These are phyloP conservation scores for Magnaporthiopsis rhizophila DNA, from an alignment of 2,329 filamentous ascomycete genomes.

Conservation along the genomic window DNA sequence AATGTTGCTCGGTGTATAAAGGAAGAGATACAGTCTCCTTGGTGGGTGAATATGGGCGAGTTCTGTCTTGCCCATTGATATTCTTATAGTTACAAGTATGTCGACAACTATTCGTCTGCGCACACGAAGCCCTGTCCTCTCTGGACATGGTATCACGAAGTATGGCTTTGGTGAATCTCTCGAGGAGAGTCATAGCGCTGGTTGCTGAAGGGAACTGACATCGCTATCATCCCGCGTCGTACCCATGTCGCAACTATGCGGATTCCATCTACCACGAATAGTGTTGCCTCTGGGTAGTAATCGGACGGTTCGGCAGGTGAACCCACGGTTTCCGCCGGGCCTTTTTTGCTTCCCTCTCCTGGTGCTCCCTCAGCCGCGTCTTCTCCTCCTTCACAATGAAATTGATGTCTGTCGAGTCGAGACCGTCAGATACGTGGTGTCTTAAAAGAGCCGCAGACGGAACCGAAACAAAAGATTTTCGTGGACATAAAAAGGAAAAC, in stretches of 20 bases:
- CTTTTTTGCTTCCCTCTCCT: conserved; percentile 71
- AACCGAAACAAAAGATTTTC: neutral
- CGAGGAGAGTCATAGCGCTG: neutral
- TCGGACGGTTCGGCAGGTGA: conserved; percentile 75
- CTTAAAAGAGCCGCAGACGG: neutral
- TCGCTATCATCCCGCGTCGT: neutral
- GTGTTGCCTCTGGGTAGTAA: conserved; percentile 80
- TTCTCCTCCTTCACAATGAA: conserved; percentile 89
- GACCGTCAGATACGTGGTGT: neutral
- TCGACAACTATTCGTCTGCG: neutral
- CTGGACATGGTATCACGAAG: too few relatives aligned
- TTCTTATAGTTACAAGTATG: neutral
- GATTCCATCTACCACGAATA: conserved; percentile 67
- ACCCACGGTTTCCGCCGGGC: conserved; percentile 73
- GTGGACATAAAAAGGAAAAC: too few relatives aligned
- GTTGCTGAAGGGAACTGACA: neutral
- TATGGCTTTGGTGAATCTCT: neutral
- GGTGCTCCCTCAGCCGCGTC: conserved; percentile 72
- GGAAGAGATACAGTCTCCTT: too few relatives aligned
- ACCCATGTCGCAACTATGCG: neutral
- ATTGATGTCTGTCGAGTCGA: conserved; percentile 50
- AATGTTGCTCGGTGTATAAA: neutral
- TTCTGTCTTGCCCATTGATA: neutral
- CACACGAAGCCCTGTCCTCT: neutral
- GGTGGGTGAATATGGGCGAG: too few relatives aligned